phyloP scores from a whole-genome alignment of 192 early-diverging fungal genomes.

The Coemansia furcata region DNA sequence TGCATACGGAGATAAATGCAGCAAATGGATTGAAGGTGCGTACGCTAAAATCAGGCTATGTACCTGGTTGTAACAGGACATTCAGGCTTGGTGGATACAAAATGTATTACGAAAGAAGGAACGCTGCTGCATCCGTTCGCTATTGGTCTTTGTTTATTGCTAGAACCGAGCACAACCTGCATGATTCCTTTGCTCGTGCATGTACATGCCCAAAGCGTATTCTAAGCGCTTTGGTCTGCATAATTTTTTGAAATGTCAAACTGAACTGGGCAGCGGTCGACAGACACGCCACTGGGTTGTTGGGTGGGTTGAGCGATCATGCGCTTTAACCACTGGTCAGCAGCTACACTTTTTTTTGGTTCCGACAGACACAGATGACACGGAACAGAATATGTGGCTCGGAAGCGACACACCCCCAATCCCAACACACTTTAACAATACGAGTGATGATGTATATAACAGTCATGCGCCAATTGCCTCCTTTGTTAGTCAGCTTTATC shows the following conservation, averaged over 20 bases:
- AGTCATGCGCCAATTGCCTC: background rate
- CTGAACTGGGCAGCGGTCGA: background rate
- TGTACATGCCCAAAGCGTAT: background rate
- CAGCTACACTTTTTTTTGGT: background rate
- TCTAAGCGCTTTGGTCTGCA: background rate
- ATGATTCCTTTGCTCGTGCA: background rate
- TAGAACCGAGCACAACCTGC: background rate
- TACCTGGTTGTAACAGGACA: background rate
- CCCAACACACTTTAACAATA: background rate
- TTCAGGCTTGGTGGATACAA: background rate
- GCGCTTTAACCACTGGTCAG: background rate
- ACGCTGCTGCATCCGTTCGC: background rate
- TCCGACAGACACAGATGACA: constrained; percentile 2
- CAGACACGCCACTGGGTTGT: background rate
- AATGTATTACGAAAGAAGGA: background rate
- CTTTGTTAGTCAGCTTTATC: background rate
- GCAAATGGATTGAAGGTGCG: background rate
- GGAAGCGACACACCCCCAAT: background rate
- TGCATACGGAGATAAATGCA: background rate
- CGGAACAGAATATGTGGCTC: background rate
- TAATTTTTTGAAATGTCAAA: background rate
- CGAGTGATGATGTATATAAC: background rate
- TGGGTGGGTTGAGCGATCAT: background rate
- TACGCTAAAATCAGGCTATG: background rate
- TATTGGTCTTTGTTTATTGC: background rate